Conservation (phyloP, 768 basidiomycete species). For the Russula griseocarnosa region DNA sequence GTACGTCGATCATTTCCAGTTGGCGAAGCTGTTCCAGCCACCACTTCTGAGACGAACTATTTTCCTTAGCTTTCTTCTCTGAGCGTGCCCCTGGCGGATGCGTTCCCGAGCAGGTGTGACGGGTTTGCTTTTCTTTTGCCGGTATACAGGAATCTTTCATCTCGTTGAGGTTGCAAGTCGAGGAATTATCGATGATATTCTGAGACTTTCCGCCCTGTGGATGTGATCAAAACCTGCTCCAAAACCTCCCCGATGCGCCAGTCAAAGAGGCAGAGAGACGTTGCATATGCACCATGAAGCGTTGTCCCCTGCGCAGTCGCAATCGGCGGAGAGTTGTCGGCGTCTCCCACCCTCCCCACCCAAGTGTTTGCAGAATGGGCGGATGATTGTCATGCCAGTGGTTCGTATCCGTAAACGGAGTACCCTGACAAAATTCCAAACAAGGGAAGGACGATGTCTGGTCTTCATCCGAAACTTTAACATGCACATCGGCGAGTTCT, state of each 20-base stretch:
- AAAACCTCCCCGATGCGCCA: slow-evolving; percentile 55
- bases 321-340: slow-evolving; percentile 39
- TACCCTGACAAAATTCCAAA: slow-evolving; percentile 41
- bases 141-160: slow-evolving; percentile 18
- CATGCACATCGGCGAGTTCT: slow-evolving; percentile 38
- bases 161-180: background rate
- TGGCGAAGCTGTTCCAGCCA: slow-evolving; percentile 47
- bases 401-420: slow-evolving; percentile 46
- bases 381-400: slow-evolving; percentile 58
- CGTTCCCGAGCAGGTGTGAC: slow-evolving; percentile 38
- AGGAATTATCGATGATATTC: slow-evolving; percentile 3
- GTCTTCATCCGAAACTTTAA: slow-evolving; percentile 30
- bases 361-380: slow-evolving; percentile 49
- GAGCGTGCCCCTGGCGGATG: slow-evolving; percentile 44
- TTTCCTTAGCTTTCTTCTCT: slow-evolving; percentile 39
- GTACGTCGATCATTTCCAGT: slow-evolving; percentile 36
- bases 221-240: slow-evolving; percentile 50
- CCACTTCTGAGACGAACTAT: slow-evolving; percentile 39
- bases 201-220: slow-evolving; percentile 34
- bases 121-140: slow-evolving; percentile 34
- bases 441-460: slow-evolving; percentile 22
- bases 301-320: slow-evolving; percentile 46
- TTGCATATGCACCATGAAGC: slow-evolving; percentile 54
- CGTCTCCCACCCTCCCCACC: slow-evolving; percentile 42
- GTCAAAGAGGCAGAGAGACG: slow-evolving; percentile 59